These are phyloP conservation scores for Lenzites betulinus DNA, from an alignment of 768 basidiomycete species.

Conservation along the genomic window DNA sequence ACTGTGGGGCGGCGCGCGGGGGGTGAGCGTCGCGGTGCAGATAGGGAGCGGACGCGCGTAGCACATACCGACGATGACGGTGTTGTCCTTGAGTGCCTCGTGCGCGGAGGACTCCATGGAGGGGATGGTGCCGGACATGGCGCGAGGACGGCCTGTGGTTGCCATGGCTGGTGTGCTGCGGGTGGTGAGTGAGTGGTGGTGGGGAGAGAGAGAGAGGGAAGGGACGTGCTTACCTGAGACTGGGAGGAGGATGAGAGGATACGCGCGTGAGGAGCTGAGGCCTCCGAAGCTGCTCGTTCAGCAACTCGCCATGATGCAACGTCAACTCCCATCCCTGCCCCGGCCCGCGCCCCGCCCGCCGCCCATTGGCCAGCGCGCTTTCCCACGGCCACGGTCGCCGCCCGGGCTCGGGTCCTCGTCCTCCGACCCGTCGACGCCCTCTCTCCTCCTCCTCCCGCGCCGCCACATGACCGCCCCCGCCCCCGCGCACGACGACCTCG, in stretches of 20 bases:
- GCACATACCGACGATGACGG: conserved; percentile 78
- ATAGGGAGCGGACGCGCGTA: conserved; percentile 7
- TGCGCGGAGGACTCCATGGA: conserved; percentile 75
- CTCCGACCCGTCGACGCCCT: background rate
- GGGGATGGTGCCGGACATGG: conserved; percentile 82
- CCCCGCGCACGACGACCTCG: conserved; percentile 31
- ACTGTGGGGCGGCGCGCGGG: conserved; percentile 46
- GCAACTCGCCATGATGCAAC: conserved; percentile 25
- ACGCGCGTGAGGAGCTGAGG: conserved; percentile 2
- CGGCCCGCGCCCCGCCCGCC: conserved; percentile 17
- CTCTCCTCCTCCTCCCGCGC: conserved; percentile 1
- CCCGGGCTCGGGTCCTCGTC: background rate
- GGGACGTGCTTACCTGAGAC: conserved; percentile 6
- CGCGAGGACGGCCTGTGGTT: conserved; percentile 41
- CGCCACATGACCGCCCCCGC: conserved; percentile 25
- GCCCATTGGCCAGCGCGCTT: conserved; percentile 15
- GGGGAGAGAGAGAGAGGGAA: conserved; percentile 11
- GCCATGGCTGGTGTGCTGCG: conserved; percentile 24
- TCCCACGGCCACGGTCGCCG: conserved; percentile 18
- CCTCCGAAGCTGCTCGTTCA: conserved; percentile 22
- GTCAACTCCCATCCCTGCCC: conserved; percentile 11
- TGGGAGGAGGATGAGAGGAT: background rate
- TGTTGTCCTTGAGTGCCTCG: conserved; percentile 81
- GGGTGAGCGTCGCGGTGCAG: background rate
- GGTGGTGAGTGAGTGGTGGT: conserved; percentile 15